Evolutionary conservation across 176 grass and related monocot genomes (phyloP), one percentile per base, ranked within the genome.

Genomic region (Musa beccarii): DNA sequence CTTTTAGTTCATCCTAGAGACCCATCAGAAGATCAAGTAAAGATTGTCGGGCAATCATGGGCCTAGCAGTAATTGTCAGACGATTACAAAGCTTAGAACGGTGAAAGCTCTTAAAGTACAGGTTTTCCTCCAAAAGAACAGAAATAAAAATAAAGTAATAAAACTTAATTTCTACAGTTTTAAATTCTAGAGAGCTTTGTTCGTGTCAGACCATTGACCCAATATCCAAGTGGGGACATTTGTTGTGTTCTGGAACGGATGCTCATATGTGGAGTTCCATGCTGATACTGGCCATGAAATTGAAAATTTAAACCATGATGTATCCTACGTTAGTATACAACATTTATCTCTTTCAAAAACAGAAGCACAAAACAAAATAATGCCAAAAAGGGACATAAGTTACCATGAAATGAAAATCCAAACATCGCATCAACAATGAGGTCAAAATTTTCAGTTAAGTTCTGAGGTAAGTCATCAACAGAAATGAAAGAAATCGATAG

Each of bases 401-500:
- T 89, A 98, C 94, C 94, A 34, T 86, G 90, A 84, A 93, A 98
- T 75, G 94, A 98, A 82, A 98, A 98, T 66, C 90, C 94, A 79
- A 98, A 98, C 84, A 98, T 98, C 14, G 88, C 90, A 80, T 98
- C 90, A 50, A 98, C 52, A 74, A 93, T 82, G 54, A 98, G 82
- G 76, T 89, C 82, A 25, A 87, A 93, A 69, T 91, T 78, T 59
- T 68, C 82, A 66, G 78, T 82, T 69, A 93, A 85, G 15, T 90
- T 78, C 0, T 68, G 73, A 75, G 84, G 75, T 68, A 93, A 54
- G 71, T 93, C 90, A 85, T 91, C 88, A 75, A 81, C 84, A 72
- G 77, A 53, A 59, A 93, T 20, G 34, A 93, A 93, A 20, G 86
- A 69, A 61, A 91, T 73, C 53, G 51, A 80, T 59, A 98, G 52